Base-by-base conservation (phyloP, 108 stramenopile species). In the Cyclotella baltica region DNA sequence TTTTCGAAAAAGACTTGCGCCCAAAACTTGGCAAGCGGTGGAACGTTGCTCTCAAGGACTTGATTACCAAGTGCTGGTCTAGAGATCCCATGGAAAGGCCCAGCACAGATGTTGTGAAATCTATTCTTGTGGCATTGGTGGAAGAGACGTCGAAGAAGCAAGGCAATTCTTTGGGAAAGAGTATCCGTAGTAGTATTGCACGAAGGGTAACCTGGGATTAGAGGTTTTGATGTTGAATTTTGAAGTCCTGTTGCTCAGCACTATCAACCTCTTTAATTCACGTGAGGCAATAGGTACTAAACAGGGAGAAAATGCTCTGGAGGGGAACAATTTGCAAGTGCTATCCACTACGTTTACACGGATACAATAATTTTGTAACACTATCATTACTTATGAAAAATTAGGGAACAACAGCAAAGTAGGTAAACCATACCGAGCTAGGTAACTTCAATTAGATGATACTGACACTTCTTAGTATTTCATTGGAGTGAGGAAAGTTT, bases 31-130 rank as follows among this genome's bases (percentile, higher is more conserved):
- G 27, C 11, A 62, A 74, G 9, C 46, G 70, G 8, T 93, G 93
- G 93, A 81, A 85, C 22, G 75, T 80, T 1, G 86, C 85, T 29
- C 80, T 93, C 19, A 86, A 86, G 20, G 77, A 86, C 28, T 70
- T 91, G 30, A 90, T 93, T 85, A 83, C 84, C 28, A 82, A 64
- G 11, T 90, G 89, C 31, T 93, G 92, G 92, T 53, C 67, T 29
- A 50, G 70, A 11, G 69, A 79, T 46, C 86, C 90, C 4, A n/a
- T 70, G 5, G 63, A 78, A 20, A 66, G 90, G 43, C 92, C 92
- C 0, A 56, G 73, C 10, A 91, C 89, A 71, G 64, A 30, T 52
- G 51, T n/a, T n/a, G 51, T n/a, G 10, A 52, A 52, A 52, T n/a
- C 40, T 13, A 43, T 43, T 43, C 40, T 43, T 13, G 40, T 43